Evolutionary conservation across 306 rosid genomes (phyloP), one percentile per base, ranked within the genome.

Genomic region (Rubus parviflorus): DNA sequence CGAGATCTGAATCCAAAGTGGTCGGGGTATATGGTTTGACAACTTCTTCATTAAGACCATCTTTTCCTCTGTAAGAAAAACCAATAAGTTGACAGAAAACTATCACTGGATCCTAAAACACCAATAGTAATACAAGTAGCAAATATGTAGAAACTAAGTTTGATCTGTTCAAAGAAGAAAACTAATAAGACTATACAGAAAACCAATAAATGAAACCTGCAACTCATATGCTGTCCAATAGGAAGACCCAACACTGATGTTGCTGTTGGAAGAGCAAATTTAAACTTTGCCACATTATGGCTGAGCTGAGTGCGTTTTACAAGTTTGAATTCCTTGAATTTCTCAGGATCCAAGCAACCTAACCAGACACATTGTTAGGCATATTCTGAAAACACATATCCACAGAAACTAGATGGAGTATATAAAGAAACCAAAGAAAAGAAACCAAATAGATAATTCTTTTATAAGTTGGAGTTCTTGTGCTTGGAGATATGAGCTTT

Each of bases 171-270:
- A 65, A 49, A 15, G 6, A 47, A 40, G 41, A 54, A 15, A 49
- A 51, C 17, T 5, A 19, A 51, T 37, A 30, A 13, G 60, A 16
- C 1, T 46, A 61, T 45, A 73, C 25, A 47, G 9, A 8, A 30
- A 77, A 47, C 9, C 7, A 30, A 71, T 17, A 38, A 49, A 68
- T 43, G 58, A 41, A 70, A 92, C 97, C 90, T 92, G 88, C 77
- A 89, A 73, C 77, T 86, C 20, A 92, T 77, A 77, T 92, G 85
- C 63, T 92, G 87, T 64, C 97, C 97, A 79, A 92, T 76, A n/a
- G 97, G 97, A 78, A 92, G 96, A 4, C 97, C 97, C 80, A 92
- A 79, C n/a, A 87, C 77, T 13, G 96, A 90, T 19, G 82, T 74
- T 60, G 88, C 80, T 20, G 88, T 88, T 10, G 87, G 88, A 74